Conservation (phyloP, 164 flowering plant species). For the Berberis thunbergii region DNA sequence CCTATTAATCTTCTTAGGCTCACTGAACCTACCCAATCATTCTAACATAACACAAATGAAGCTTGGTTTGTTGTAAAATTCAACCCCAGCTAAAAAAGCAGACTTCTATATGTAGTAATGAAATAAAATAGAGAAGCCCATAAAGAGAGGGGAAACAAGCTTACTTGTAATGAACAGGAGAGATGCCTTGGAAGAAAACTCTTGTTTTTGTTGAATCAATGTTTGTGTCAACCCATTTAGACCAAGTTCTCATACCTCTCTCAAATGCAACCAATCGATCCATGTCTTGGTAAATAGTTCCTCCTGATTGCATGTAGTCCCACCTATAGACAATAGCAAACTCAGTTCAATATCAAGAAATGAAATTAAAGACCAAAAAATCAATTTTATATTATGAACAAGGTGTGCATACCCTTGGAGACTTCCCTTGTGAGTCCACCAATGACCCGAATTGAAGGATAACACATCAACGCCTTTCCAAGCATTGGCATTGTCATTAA, state of each 20-base stretch:
- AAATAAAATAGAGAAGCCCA: neutral
- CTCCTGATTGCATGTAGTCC: constrained; percentile 32
- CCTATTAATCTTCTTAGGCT: no score
- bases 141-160: neutral
- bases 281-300: constrained; percentile 26
- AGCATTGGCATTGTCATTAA: constrained; percentile 22
- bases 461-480: constrained; percentile 53
- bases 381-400: neutral
- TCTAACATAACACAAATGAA: no score
- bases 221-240: constrained; percentile 38
- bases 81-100: no score
- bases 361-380: neutral
- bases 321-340: constrained; percentile 19
- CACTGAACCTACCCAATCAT: no score
- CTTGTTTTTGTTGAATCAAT: constrained; percentile 20
- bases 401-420: constrained; percentile 34
- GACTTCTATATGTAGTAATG: no score
- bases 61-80: no score
- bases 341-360: neutral
- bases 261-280: constrained; percentile 29
- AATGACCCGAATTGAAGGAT: constrained; percentile 64
- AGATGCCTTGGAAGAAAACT: constrained; percentile 46
- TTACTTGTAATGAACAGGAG: constrained; percentile 41
- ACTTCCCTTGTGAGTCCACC: constrained; percentile 59
- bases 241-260: constrained; percentile 37